These are phyloP conservation scores for Austroboletus novae-zelandiae DNA, from an alignment of 1,284 basidiomycete genomes.

Conservation along the genomic window DNA sequence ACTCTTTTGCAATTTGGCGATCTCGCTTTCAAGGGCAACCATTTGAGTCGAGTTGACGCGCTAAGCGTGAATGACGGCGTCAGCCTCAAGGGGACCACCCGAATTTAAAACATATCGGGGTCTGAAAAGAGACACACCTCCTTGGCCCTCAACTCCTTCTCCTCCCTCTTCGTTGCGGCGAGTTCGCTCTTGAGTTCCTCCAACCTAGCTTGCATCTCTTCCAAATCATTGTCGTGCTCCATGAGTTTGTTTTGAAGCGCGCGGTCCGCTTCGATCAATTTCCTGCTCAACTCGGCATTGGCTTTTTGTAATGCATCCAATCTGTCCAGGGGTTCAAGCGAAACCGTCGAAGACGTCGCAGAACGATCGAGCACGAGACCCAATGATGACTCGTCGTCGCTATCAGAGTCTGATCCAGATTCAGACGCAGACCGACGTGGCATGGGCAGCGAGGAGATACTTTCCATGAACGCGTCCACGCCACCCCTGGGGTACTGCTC, in stretches of 20 bases:
- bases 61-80: conserved; percentile 33
- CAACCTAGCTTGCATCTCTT: conserved; percentile 68
- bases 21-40: conserved; percentile 69
- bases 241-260: conserved; percentile 61
- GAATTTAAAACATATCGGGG: background rate
- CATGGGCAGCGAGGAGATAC: conserved; percentile 41
- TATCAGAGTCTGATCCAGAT: conserved; percentile 45
- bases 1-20: conserved; percentile 67
- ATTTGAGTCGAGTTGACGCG: conserved; percentile 66
- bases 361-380: conserved; percentile 60
- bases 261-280: conserved; percentile 69
- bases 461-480: conserved; percentile 26
- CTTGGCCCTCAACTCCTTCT: conserved; percentile 83
- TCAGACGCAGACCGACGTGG: conserved; percentile 32
- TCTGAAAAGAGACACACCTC: conserved; percentile 49
- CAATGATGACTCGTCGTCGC: conserved; percentile 50
- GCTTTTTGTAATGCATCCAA: conserved; percentile 67
- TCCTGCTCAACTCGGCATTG: conserved; percentile 71
- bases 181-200: conserved; percentile 77
- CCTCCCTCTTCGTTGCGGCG: conserved; percentile 74
- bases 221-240: conserved; percentile 75
- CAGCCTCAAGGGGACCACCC: conserved; percentile 1
- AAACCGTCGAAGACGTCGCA: conserved; percentile 54
- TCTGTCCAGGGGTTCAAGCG: conserved; percentile 62
- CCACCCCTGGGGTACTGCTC: conserved; percentile 32